Evolutionary conservation across 371 early-diverging fungal species (phyloP).

Genomic region (Actinomortierella ambigua): DNA sequence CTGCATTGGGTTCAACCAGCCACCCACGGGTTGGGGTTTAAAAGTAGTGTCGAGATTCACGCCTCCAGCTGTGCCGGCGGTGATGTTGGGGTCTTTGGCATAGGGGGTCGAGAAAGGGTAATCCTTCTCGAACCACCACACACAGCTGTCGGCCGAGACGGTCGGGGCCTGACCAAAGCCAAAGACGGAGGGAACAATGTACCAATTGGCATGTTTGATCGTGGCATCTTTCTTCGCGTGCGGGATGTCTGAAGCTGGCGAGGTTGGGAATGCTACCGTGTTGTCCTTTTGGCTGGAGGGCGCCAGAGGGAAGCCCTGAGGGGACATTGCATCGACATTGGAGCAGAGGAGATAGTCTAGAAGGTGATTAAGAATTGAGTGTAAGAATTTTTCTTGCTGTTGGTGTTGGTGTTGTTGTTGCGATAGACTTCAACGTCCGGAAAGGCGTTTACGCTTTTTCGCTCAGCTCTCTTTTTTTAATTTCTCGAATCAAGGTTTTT

Average conservation of each 20-base stretch:
- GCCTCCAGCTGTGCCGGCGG: slow-evolving; percentile 14
- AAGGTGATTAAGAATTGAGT: background rate
- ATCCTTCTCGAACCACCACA: slow-evolving; percentile 55
- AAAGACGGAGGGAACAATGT: slow-evolving; percentile 25
- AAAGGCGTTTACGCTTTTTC: no score
- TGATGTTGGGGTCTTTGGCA: slow-evolving; percentile 46
- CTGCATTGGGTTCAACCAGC: slow-evolving; percentile 47
- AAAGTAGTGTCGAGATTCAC: slow-evolving; percentile 49
- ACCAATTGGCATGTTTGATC: slow-evolving; percentile 49
- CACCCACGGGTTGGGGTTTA: slow-evolving; percentile 51
- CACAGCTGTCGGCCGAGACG: slow-evolving; percentile 42
- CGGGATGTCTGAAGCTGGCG: slow-evolving; percentile 35
- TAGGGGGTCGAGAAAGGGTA: slow-evolving; percentile 54
- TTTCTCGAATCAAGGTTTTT: no score
- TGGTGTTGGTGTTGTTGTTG: slow-evolving; percentile 4
- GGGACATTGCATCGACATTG: slow-evolving; percentile 33
- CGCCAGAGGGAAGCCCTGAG: slow-evolving; percentile 40
- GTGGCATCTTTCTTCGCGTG: slow-evolving; percentile 27
- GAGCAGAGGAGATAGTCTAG: slow-evolving; percentile 42
- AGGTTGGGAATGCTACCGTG: slow-evolving; percentile 29
- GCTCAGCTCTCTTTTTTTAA: no score
- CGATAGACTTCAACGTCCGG: no score
- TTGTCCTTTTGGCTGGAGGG: slow-evolving; percentile 17
- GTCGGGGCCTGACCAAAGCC: slow-evolving; percentile 34
- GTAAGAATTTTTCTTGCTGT: background rate